These are phyloP conservation scores for Spathaspora girioi DNA, from an alignment of 805 yeast genomes.

Conservation along the genomic window DNA sequence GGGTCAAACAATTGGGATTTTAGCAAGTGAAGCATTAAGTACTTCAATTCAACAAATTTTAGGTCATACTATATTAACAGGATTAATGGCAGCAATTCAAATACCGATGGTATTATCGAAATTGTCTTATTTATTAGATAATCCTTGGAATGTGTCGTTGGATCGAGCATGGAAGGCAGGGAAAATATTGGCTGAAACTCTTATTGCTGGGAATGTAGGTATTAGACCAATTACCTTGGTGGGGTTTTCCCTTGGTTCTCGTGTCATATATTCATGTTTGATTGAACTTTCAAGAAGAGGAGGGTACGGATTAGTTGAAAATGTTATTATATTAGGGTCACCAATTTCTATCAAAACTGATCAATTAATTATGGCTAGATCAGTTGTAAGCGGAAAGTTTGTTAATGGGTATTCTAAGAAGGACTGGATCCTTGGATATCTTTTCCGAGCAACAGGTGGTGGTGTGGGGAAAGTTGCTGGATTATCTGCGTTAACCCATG, in stretches of 20 bases:
- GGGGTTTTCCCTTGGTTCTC: slow-evolving; percentile 91
- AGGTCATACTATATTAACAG: slow-evolving; percentile 85
- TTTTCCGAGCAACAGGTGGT: slow-evolving; percentile 93
- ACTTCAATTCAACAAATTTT: slow-evolving; percentile 93
- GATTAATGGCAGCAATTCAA: slow-evolving; percentile 90
- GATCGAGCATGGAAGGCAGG: slow-evolving; percentile 99
- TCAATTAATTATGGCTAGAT: slow-evolving; percentile 71
- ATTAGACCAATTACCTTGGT: slow-evolving; percentile 87
- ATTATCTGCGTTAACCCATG: slow-evolving; percentile 63
- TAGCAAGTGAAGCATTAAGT: slow-evolving; percentile 90
- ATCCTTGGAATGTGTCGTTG: slow-evolving; percentile 96
- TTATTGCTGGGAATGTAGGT: slow-evolving; percentile 83
- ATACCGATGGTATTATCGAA: slow-evolving; percentile 89
- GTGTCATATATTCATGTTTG: slow-evolving; percentile 87
- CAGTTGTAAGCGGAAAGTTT: slow-evolving; percentile 86
- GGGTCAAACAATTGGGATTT: slow-evolving; percentile 92
- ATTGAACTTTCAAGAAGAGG: slow-evolving; percentile 81
- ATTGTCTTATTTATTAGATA: slow-evolving; percentile 82
- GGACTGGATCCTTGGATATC: slow-evolving; percentile 95
- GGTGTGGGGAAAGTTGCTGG: slow-evolving; percentile 93
- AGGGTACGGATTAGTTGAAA: slow-evolving; percentile 84
- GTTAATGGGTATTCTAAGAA: slow-evolving; percentile 87
- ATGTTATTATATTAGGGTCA: slow-evolving; percentile 82
- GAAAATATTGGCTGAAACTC: slow-evolving; percentile 81
- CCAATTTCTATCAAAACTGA: slow-evolving; percentile 80